Conservation (phyloP, 192 early-diverging fungal genomes). For the Gonapodya prolifera region DNA sequence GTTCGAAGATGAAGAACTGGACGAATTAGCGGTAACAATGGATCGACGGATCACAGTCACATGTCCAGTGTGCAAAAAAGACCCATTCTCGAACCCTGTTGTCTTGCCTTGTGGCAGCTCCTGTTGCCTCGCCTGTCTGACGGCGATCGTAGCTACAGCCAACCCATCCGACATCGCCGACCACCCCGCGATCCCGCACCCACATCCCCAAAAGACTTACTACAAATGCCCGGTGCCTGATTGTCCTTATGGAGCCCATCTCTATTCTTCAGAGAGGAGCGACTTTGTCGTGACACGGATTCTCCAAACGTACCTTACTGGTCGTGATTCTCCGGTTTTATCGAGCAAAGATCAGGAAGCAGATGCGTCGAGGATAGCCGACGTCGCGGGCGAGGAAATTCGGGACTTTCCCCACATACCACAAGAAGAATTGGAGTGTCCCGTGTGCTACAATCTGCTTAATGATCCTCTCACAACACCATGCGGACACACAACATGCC, state of each 20-base stretch:
- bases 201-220: background rate
- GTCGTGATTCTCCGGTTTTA: background rate
- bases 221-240: slow-evolving; percentile 10
- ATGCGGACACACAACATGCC: slow-evolving; percentile 57
- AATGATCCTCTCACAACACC: slow-evolving; percentile 41
- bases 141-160: background rate
- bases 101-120: background rate
- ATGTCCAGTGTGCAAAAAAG: background rate
- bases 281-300: slow-evolving; percentile 3
- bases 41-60: no score
- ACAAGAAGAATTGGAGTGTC: slow-evolving; percentile 34
- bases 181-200: background rate
- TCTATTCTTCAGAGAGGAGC: slow-evolving; percentile 8
- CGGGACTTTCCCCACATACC: background rate
- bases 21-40: no score
- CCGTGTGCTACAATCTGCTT: slow-evolving; percentile 39
- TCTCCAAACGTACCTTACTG: slow-evolving; percentile 8
- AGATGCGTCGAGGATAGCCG: no score
- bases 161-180: background rate
- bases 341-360: no score
- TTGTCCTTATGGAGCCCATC: slow-evolving; percentile 10
- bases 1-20: no score
- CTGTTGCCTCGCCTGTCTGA: background rate
- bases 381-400: background rate
- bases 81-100: background rate